These are phyloP conservation scores for Rhodotorula sp. DNA, from an alignment of 1,284 basidiomycete genomes.

Conservation along the genomic window DNA sequence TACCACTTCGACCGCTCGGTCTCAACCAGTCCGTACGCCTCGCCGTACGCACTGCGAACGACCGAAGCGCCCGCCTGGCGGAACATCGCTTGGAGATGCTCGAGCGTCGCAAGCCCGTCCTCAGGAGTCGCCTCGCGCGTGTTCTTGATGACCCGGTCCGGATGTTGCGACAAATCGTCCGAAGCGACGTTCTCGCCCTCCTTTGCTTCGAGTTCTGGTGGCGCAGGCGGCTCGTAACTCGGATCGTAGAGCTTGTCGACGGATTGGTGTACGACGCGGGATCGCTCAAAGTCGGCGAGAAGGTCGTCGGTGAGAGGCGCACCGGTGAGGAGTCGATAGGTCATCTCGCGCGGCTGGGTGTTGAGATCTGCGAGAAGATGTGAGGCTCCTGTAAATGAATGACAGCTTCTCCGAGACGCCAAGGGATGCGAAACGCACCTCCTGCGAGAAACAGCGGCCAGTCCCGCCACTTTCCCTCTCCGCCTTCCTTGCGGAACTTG, in stretches of 20 bases:
- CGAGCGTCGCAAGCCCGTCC: conserved; percentile 70
- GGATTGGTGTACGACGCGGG: conserved; percentile 77
- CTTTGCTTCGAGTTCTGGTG: conserved; percentile 51
- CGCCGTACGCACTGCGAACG: conserved; percentile 34
- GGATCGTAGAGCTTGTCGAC: conserved; percentile 61
- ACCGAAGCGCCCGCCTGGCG: conserved; percentile 5
- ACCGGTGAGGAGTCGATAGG: conserved; percentile 71
- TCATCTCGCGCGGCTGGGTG: conserved; percentile 78
- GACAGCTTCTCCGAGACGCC: background rate
- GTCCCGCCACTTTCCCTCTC: conserved; percentile 53
- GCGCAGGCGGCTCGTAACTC: conserved; percentile 37
- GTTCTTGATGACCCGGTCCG: conserved; percentile 71
- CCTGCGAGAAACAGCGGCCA: conserved; percentile 84
- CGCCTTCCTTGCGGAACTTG: conserved; percentile 55
- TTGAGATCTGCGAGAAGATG: conserved; percentile 71
- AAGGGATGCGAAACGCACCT: conserved; percentile 55
- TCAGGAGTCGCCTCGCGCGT: conserved; percentile 61
- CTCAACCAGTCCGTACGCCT: conserved; percentile 25
- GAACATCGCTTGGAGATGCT: conserved; percentile 63
- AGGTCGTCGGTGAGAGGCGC: conserved; percentile 51
- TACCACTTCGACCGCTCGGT: conserved; percentile 27
- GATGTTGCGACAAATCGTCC: conserved; percentile 41
- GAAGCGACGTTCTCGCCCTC: conserved; percentile 49
- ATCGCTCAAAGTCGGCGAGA: conserved; percentile 59
- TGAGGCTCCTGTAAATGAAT: too few species aligned